phyloP scores from a whole-genome alignment of 495 filamentous ascomycete species.

The Aspergillus sparsus region DNA sequence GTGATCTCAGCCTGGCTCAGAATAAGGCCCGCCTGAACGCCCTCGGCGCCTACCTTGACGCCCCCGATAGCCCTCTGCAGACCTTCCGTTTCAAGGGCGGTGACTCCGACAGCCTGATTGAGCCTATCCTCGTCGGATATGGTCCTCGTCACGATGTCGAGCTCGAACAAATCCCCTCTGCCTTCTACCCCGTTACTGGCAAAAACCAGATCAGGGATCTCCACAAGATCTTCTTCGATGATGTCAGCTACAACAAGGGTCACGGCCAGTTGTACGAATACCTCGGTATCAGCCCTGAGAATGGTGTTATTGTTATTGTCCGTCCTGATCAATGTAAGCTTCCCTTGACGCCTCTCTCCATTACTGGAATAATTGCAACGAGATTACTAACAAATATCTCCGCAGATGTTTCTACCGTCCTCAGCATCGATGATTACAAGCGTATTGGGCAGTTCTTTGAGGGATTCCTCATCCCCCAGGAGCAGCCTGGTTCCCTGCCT shows the following conservation, averaged over 20 bases:
- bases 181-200: conserved; percentile 60
- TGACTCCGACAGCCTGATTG: conserved; percentile 61
- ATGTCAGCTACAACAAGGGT: conserved; percentile 64
- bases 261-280: conserved; percentile 65
- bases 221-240: conserved; percentile 66
- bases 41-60: conserved; percentile 41
- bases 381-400: neutral
- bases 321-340: conserved; percentile 69
- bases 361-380: neutral
- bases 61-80: conserved; percentile 38
- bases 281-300: conserved; percentile 54
- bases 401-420: conserved; percentile 42
- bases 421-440: conserved; percentile 36
- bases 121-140: conserved; percentile 57
- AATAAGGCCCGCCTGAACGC: conserved; percentile 40
- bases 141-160: conserved; percentile 56
- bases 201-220: conserved; percentile 61
- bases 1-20: conserved; percentile 51
- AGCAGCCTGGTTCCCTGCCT: conserved; percentile 16
- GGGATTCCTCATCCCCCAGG: conserved; percentile 35
- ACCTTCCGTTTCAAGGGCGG: conserved; percentile 45
- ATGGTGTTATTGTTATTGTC: conserved; percentile 61
- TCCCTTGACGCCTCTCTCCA: neutral
- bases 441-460: conserved; percentile 45
- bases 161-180: conserved; percentile 57